Base-by-base conservation (phyloP, 2,329 filamentous ascomycete species). In the Aspergillus arachidicola region DNA sequence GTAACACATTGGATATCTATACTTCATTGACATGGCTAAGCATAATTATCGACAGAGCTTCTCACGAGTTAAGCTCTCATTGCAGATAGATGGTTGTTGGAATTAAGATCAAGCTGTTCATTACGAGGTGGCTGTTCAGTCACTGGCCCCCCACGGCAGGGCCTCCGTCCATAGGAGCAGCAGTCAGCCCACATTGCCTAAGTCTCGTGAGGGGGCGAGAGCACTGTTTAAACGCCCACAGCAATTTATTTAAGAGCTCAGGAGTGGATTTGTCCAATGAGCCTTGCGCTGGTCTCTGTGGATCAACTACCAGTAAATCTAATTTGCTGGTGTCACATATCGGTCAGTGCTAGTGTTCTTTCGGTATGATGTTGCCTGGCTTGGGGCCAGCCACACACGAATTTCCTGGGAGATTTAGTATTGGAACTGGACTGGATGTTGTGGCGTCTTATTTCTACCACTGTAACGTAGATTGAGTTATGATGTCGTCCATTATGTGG, bases 351-450 rank as follows among this genome's bases (percentile, higher is more conserved):
- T 51, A 38, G 51, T 55, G 34, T 55, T 36, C 28, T 34, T 36
- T 54, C 7, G 51, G 51, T 36, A 54, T 36, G 30, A 54, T 21
- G 51, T 36, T 54, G 51, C 51, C 51, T 54, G 51, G n/a, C 6
- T 19, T 38, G 6, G 34, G 32, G 4, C 14, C 32, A 36, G 51
- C 30, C 51, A 55, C 51, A 55, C 51, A 38, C 32, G 21, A 23
- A 53, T 32, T 34, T 34, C 21, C n/a, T 6, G 51, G 11, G 51
- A 36, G n/a, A 7, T 6, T 6, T 16, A 26, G 45, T 5, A 23
- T 11, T 28, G n/a, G 11, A 4, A 23, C 36, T 36, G 34, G 19
- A 16, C 32, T 12, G 30, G 19, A 26, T 23, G 4, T 32, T 36
- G 51, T 51, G 48, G 48, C 26, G 11, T 12, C 30, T 19, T 21